Percentiles rank a stretch among this genome's conserved stretches.
These are phyloP conservation scores for Samsoniella hepiali DNA, from an alignment of 2,329 filamentous ascomycete genomes.

Conservation along the genomic window DNA sequence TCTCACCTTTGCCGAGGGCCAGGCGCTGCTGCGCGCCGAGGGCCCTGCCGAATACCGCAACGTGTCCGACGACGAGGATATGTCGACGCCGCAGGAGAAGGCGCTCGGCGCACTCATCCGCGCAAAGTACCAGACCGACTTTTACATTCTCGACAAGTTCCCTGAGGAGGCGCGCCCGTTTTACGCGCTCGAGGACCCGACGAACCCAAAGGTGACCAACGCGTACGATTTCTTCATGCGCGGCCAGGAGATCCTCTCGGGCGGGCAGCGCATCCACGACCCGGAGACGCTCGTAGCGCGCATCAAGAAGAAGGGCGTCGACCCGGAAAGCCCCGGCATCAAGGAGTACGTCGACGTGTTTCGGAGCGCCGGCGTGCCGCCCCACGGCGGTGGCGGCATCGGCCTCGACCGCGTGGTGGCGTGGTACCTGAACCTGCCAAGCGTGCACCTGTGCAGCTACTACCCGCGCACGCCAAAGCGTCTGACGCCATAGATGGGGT, in stretches of 20 bases:
- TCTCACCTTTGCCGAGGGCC: conserved; percentile 73
- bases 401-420: conserved; percentile 83
- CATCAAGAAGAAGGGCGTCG: conserved; percentile 75
- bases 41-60: conserved; percentile 65
- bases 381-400: conserved; percentile 86
- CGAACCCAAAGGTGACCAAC: conserved; percentile 63
- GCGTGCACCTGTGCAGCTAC: conserved; percentile 55
- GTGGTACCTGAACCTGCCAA: conserved; percentile 58
- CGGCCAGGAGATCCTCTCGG: conserved; percentile 88
- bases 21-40: conserved; percentile 72
- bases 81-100: conserved; percentile 79
- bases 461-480: conserved; percentile 61
- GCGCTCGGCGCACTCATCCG: conserved; percentile 84
- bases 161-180: conserved; percentile 84
- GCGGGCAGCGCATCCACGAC: conserved; percentile 87
- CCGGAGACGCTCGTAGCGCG: conserved; percentile 71
- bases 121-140: conserved; percentile 89
- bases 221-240: conserved; percentile 84
- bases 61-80: conserved; percentile 73
- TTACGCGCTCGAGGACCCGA: conserved; percentile 79
- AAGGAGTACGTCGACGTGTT: conserved; percentile 89
- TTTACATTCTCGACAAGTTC: conserved; percentile 97
- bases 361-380: conserved; percentile 75
- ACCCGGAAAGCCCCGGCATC: conserved; percentile 71
- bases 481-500: conserved; percentile 44